Conservation (phyloP, 495 filamentous ascomycete species). For the Podospora bellae-mahoneyi region DNA sequence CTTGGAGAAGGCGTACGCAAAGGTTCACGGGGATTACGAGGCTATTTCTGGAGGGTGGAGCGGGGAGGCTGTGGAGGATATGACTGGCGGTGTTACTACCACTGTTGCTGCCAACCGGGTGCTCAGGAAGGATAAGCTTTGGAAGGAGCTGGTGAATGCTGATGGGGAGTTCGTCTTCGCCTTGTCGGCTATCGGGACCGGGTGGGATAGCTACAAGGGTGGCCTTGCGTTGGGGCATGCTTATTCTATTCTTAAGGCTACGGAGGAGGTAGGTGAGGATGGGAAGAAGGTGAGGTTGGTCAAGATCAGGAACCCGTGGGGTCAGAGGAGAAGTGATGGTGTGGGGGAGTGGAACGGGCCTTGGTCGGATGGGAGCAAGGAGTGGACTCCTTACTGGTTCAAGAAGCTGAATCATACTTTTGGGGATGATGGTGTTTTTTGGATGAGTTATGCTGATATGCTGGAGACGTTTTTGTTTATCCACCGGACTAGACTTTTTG, state of each 20-base stretch:
- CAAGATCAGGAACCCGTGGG: constrained; percentile 86
- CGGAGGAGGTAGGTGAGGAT: constrained; percentile 64
- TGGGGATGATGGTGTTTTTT: constrained; percentile 79
- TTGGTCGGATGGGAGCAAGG: constrained; percentile 87
- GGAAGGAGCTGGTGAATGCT: constrained; percentile 78
- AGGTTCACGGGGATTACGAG: constrained; percentile 84
- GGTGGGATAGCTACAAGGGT: constrained; percentile 48
- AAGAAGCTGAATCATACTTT: constrained; percentile 73
- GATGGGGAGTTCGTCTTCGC: constrained; percentile 88
- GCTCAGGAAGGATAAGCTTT: constrained; percentile 82
- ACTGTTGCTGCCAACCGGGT: constrained; percentile 77
- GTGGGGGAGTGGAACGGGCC: constrained; percentile 72
- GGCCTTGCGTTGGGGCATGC: constrained; percentile 78
- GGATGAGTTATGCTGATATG: constrained; percentile 73
- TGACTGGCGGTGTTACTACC: constrained; percentile 86
- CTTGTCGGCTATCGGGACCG: constrained; percentile 60
- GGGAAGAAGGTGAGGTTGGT: constrained; percentile 51
- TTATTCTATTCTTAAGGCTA: constrained; percentile 82
- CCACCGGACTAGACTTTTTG: constrained; percentile 82
- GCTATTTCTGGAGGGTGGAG: constrained; percentile 84
- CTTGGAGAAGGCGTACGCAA: constrained; percentile 94
- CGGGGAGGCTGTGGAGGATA: constrained; percentile 87
- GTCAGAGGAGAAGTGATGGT: constrained; percentile 37
- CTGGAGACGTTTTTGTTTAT: constrained; percentile 78
- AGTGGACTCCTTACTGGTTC: constrained; percentile 92